These are phyloP conservation scores for Kurtzmaniella quercitrusa DNA, from an alignment of 1,139 yeast species.

Conservation along the genomic window DNA sequence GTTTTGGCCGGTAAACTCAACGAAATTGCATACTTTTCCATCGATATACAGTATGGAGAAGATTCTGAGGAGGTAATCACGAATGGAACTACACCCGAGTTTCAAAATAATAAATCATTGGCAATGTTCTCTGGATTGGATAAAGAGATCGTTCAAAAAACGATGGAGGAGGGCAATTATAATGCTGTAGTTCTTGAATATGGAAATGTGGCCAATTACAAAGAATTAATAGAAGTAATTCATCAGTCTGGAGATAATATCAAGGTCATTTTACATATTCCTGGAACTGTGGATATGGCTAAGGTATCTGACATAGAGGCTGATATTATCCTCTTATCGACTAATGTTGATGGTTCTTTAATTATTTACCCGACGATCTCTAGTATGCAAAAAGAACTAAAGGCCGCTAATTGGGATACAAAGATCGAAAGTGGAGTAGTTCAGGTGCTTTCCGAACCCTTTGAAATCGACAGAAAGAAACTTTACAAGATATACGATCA, in stretches of 20 bases:
- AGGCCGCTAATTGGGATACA: not conserved
- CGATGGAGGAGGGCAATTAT: not conserved
- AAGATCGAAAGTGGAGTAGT: not conserved
- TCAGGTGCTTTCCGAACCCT: not conserved
- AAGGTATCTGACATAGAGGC: not conserved
- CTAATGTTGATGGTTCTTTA: not conserved
- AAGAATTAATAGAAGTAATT: not conserved
- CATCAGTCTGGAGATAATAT: not conserved
- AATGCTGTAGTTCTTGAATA: not conserved
- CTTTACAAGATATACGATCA: not conserved
- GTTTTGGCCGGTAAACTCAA: not conserved
- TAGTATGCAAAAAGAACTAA: not conserved
- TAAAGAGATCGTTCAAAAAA: not conserved
- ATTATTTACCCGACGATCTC: not conserved
- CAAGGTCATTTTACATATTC: not conserved
- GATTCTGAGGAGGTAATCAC: not conserved
- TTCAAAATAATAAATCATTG: not conserved
- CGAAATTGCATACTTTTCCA: not conserved
- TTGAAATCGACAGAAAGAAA: not conserved
- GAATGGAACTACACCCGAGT: not conserved
- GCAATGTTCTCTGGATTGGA: slow-evolving; percentile 1
- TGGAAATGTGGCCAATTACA: not conserved
- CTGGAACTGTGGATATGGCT: not conserved
- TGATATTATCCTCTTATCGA: not conserved
- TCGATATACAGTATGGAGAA: not conserved